phyloP scores from a whole-genome alignment of 2,329 filamentous ascomycete species.

The Tolypocladium amazonense region DNA sequence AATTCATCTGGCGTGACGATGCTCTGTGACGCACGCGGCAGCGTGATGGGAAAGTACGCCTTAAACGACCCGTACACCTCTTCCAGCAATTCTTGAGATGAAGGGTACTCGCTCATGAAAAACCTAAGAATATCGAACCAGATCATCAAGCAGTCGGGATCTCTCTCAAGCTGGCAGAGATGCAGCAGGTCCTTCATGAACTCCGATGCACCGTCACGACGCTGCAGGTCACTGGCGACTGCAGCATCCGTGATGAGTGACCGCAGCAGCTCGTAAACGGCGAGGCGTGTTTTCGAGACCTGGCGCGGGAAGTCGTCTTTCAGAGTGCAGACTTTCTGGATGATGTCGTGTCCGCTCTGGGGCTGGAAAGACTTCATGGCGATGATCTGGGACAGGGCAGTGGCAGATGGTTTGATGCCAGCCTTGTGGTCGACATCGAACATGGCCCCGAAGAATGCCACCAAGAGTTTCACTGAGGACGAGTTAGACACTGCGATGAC shows the following conservation, averaged over 20 bases:
- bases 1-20: constrained; percentile 46
- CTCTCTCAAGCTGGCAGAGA: constrained; percentile 43
- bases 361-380: constrained; percentile 41
- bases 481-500: neutral
- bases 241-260: constrained; percentile 31
- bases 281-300: constrained; percentile 37
- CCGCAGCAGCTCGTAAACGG: constrained; percentile 39
- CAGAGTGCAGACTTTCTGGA: constrained; percentile 37
- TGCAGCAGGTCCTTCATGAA: constrained; percentile 40
- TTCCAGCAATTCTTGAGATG: constrained; percentile 33
- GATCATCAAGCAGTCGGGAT: constrained; percentile 43
- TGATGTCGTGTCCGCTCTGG: constrained; percentile 34
- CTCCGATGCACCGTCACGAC: constrained; percentile 30
- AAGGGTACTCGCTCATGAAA: constrained; percentile 34
- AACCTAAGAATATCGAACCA: constrained; percentile 43
- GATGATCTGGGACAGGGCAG: constrained; percentile 38
- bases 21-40: constrained; percentile 38
- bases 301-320: constrained; percentile 48
- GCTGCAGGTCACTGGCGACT: constrained; percentile 32
- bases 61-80: constrained; percentile 46
- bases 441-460: constrained; percentile 47
- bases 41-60: constrained; percentile 50
- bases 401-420: constrained; percentile 43
- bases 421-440: constrained; percentile 49
- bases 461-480: constrained; percentile 29